Evolutionary conservation across 2,329 filamentous ascomycete genomes (phyloP).

Genomic region (Graphium sp.): DNA sequence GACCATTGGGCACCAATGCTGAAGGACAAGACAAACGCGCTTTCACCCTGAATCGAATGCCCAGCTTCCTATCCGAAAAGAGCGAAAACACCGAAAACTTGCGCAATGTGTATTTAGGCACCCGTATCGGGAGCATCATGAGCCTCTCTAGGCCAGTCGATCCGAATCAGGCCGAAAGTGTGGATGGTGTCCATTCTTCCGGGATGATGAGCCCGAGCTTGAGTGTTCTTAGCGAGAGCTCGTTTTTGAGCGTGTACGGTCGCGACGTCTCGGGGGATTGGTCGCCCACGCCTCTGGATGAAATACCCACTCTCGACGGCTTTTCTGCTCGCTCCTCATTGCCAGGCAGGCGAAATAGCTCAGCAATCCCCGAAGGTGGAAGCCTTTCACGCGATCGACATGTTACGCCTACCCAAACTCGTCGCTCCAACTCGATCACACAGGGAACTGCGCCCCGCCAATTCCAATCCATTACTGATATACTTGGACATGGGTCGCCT

Average conservation of each 20-base stretch:
- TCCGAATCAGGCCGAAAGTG: constrained; percentile 5
- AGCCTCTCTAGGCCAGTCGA: constrained; percentile 28
- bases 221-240: constrained; percentile 51
- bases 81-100: constrained; percentile 44
- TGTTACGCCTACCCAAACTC: no score
- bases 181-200: constrained; percentile 4
- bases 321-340: no score
- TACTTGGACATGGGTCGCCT: constrained; percentile 27
- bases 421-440: constrained; percentile 10
- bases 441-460: constrained; percentile 11
- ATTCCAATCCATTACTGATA: constrained; percentile 24
- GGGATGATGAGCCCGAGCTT: constrained; percentile 39
- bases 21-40: constrained; percentile 15
- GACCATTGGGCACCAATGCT: constrained; percentile 6
- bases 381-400: no score
- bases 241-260: constrained; percentile 49
- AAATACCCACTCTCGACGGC: constrained; percentile 14
- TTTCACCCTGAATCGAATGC: constrained; percentile 40
- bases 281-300: constrained; percentile 13
- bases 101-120: constrained; percentile 38
- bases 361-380: no score
- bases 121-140: constrained; percentile 24
- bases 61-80: constrained; percentile 45
- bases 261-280: no score
- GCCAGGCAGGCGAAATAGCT: no score